Evolutionary conservation across 2,329 filamentous ascomycete genomes (phyloP), one percentile per base, ranked within the genome.

Genomic region (Fusarium sarcochroum): DNA sequence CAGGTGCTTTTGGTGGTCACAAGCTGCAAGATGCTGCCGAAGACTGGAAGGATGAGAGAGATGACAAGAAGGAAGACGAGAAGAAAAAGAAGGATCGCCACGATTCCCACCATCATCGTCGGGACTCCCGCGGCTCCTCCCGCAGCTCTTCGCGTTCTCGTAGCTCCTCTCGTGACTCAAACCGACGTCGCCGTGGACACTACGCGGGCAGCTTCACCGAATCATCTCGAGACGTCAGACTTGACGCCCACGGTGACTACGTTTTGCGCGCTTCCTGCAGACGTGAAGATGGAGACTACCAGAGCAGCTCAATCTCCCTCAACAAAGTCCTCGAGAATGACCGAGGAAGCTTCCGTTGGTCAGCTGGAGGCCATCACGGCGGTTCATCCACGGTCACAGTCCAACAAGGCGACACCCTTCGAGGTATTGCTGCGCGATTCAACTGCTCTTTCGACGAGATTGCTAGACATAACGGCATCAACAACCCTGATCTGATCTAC

Each of bases 401-500:
- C 9, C 79, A 81, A 75, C 74, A 75, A 14, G 81, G 81, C 11
- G 81, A 83, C 44, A 83, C 81, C 4, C 78, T 83, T 8, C 76
- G 80, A 11, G 70, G 71, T 18, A 82, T 83, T 32, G 81, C 76
- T 5, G 67, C 63, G 13, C 74, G 74, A 3, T 77, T 76, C 49
- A 72, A 73, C 50, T 70, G 70, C 47, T 75, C 72, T 17, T 81
- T 76, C 35, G 78, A 83, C 34, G 80, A 82, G 23, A 76, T 83
- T 37, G 80, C 79, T 11, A 70, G 78, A 20, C 73, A 72, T 34
- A 83, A 83, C 66, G 75, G 75, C 65, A 79, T 83, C 57, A 55
- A 66, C 55, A 82, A 83, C 68, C 78, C 80, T 7, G 80, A 83
- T 42, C 59, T 81, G 72, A 83, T 83, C 61, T 80, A 80, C 60